Base-by-base conservation (phyloP, 1,284 basidiomycete species). In the Entoloma clypeatum region DNA sequence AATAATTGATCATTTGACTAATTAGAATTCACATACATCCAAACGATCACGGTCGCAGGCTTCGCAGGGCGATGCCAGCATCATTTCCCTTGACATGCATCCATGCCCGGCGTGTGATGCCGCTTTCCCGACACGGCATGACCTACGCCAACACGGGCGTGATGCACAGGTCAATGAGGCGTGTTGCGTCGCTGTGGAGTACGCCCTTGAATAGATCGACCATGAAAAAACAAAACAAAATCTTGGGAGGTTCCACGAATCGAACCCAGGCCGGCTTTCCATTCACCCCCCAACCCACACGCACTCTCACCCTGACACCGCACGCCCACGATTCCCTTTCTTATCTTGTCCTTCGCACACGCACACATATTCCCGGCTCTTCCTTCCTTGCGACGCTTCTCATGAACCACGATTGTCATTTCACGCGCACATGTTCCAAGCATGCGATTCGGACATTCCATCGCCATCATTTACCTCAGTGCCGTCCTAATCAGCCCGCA, bases 71-170 rank as follows among this genome's bases (percentile, higher is more conserved):
- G 51, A 51, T 7, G 40, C 43, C 40, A 55, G 52, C 33, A 44
- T 41, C 23, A 26, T 42, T n/a, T 65, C 67, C 21, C 60, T 70
- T 35, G 59, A 62, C 32, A 62, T 66, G 23, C 65, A 71, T 47
- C 63, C 74, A 3, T 86, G 84, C 66, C 74, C 83, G 16, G 84
- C 83, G 4, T 86, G 83, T 57, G 83, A 86, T 56, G 67, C 75
- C 13, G 72, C 66, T 48, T 86, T 86, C 58, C 59, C 71, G 35
- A 72, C 79, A 8, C 68, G 60, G 21, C 70, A 77, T 38, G 65
- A 69, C 52, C 70, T 86, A 3, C 69, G 69, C 40, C 72, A 71
- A 45, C 83, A 86, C 53, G 82, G 76, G 16, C 63, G 57, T 28
- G 65, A 69, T 31, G 64, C 69, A 8, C 60, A 67, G 35, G 65